A percentile compares a stretch with the other conserved stretches of the same genome.
These are phyloP conservation scores for Rhizopus sp. DNA, from an alignment of 371 early-diverging fungal species.

Conservation along the genomic window DNA sequence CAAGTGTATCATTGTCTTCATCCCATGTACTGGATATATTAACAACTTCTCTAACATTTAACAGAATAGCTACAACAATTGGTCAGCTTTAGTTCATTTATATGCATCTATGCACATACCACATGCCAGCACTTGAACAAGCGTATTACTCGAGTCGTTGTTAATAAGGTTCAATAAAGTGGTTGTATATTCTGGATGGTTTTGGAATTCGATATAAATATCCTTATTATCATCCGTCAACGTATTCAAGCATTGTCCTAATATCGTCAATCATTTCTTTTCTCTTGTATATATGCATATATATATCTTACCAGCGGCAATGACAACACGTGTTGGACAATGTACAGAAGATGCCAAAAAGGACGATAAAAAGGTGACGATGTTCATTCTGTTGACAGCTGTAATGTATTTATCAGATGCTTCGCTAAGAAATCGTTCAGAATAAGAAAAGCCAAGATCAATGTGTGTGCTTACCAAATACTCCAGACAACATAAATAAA, in stretches of 20 bases:
- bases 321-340: slow-evolving; percentile 60
- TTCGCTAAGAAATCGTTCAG: slow-evolving; percentile 46
- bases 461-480: slow-evolving; percentile 34
- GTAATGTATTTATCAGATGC: slow-evolving; percentile 67
- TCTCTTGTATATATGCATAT: slow-evolving; percentile 1
- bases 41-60: slow-evolving; percentile 43
- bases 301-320: slow-evolving; percentile 65
- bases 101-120: slow-evolving; percentile 33
- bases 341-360: slow-evolving; percentile 63
- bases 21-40: slow-evolving; percentile 40
- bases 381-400: slow-evolving; percentile 66
- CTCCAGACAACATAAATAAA: slow-evolving; percentile 72
- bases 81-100: neutral
- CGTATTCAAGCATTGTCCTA: slow-evolving; percentile 82
- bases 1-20: slow-evolving; percentile 36
- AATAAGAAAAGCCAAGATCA: neutral
- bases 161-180: slow-evolving; percentile 54
- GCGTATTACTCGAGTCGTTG: slow-evolving; percentile 39
- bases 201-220: slow-evolving; percentile 60
- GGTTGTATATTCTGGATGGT: slow-evolving; percentile 58
- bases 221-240: slow-evolving; percentile 82
- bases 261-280: neutral
- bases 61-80: slow-evolving; percentile 35
- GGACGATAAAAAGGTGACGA: slow-evolving; percentile 70
- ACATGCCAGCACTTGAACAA: slow-evolving; percentile 59